Percentiles rank a stretch among this genome's conserved stretches.
These are phyloP conservation scores for Exophiala spinifera DNA, from an alignment of 2,329 filamentous ascomycete species.

Conservation along the genomic window DNA sequence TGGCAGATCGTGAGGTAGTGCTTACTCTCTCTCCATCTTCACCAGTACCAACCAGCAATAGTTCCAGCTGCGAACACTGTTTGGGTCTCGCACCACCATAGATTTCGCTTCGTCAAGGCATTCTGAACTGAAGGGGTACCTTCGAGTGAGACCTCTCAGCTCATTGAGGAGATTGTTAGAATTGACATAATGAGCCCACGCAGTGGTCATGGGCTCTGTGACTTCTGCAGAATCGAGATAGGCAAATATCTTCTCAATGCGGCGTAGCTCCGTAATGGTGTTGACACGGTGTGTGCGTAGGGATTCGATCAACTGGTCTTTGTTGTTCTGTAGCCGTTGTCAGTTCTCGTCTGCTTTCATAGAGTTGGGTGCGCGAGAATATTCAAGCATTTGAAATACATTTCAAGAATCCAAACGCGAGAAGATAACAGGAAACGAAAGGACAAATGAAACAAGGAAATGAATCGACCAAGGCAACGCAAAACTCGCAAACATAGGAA, in stretches of 20 bases:
- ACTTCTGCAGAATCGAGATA: slow-evolving; percentile 58
- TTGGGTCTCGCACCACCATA: slow-evolving; percentile 61
- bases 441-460: slow-evolving; percentile 15
- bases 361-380: slow-evolving; percentile 15
- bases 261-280: slow-evolving; percentile 68
- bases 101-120: slow-evolving; percentile 63
- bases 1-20: slow-evolving; percentile 20
- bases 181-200: slow-evolving; percentile 70
- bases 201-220: slow-evolving; percentile 64
- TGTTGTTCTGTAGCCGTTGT: slow-evolving; percentile 40
- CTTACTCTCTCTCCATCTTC: slow-evolving; percentile 65
- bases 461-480: slow-evolving; percentile 10
- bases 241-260: slow-evolving; percentile 65
- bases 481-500: slow-evolving; percentile 26
- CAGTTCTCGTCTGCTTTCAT: not conserved
- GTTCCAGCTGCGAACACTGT: slow-evolving; percentile 71
- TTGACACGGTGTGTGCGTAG: slow-evolving; percentile 67
- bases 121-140: slow-evolving; percentile 65
- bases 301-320: slow-evolving; percentile 59
- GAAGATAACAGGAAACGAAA: not conserved
- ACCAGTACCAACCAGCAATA: slow-evolving; percentile 68
- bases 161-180: slow-evolving; percentile 68
- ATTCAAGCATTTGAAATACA: slow-evolving; percentile 4
- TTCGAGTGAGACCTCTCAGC: slow-evolving; percentile 63
- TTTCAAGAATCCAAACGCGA: slow-evolving; percentile 11